Percentiles rank a stretch among this genome's conserved stretches.
These are phyloP conservation scores for Torulaspora gathmanii DNA, from an alignment of 805 yeast species.

Conservation along the genomic window DNA sequence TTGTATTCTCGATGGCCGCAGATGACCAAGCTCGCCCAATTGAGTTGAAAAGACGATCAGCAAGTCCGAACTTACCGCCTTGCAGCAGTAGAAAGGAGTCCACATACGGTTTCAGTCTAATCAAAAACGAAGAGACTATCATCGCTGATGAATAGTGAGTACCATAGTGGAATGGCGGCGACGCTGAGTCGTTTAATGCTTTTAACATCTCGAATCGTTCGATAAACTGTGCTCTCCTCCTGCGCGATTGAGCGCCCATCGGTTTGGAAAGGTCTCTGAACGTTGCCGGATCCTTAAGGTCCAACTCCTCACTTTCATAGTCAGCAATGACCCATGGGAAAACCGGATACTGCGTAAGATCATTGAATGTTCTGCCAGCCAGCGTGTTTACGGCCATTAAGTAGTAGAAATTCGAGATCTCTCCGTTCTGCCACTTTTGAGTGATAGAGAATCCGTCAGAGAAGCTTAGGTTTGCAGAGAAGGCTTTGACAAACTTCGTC, in stretches of 20 bases:
- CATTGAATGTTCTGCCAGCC: constrained; percentile 87
- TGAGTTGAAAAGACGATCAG: constrained; percentile 75
- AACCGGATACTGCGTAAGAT: constrained; percentile 83
- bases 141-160: constrained; percentile 92
- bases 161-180: constrained; percentile 87
- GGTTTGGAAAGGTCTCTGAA: constrained; percentile 80
- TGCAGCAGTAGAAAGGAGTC: constrained; percentile 73
- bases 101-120: constrained; percentile 74
- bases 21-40: constrained; percentile 77
- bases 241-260: constrained; percentile 78
- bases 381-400: constrained; percentile 73
- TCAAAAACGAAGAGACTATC: constrained; percentile 80
- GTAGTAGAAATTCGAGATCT: constrained; percentile 77
- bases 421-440: constrained; percentile 68
- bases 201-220: constrained; percentile 70
- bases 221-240: constrained; percentile 56
- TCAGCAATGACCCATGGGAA: constrained; percentile 91
- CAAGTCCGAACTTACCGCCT: constrained; percentile 86
- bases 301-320: constrained; percentile 65
- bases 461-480: constrained; percentile 15
- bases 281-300: constrained; percentile 54
- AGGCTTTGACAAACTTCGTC: constrained; percentile 43
- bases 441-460: constrained; percentile 45
- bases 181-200: constrained; percentile 50
- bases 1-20: constrained; percentile 71